Evolutionary conservation across 192 early-diverging fungal genomes (phyloP).

Genomic region (Geosiphon pyriformis): DNA sequence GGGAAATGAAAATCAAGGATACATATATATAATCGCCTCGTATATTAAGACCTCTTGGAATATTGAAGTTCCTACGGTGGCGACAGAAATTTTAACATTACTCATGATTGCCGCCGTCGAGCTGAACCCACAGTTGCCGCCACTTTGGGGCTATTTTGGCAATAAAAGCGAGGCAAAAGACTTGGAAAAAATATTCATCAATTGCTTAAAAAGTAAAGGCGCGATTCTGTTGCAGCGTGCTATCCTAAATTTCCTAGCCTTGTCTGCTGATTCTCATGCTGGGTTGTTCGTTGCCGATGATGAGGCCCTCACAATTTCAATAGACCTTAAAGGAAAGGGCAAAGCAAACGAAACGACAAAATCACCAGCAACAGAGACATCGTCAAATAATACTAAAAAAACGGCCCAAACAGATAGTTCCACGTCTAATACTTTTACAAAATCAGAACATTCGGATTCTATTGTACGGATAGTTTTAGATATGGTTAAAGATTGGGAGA

Average conservation of each 20-base stretch:
- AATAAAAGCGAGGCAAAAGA: conserved; percentile 36
- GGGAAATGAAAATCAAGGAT: conserved; percentile 31
- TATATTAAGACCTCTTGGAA: conserved; percentile 36
- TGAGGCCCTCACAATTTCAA: conserved; percentile 26
- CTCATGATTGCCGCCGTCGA: conserved; percentile 32
- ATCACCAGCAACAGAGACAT: too few relatives aligned
- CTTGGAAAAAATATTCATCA: conserved; percentile 25
- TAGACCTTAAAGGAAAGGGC: conserved; percentile 23
- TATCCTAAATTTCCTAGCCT: conserved; percentile 44
- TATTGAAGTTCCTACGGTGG: conserved; percentile 28
- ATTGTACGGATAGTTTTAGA: conserved; percentile 37
- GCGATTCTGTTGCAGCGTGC: conserved; percentile 28
- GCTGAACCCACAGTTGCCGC: conserved; percentile 34
- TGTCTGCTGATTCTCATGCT: conserved; percentile 39
- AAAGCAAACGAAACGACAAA: conserved; percentile 26
- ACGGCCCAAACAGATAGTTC: too few relatives aligned
- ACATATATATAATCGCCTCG: conserved; percentile 34
- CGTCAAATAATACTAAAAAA: too few relatives aligned
- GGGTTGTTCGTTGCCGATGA: conserved; percentile 37
- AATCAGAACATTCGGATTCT: too few relatives aligned
- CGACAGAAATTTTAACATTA: conserved; percentile 42
- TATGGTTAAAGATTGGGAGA: conserved; percentile 33
- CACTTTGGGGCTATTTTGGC: conserved; percentile 46
- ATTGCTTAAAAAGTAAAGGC: conserved; percentile 24
- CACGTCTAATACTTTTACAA: too few relatives aligned